A percentile compares a stretch with the other conserved stretches of the same genome.
phyloP scores from a whole-genome alignment of 1,284 basidiomycete species.

The Pulchroboletus neoregius region DNA sequence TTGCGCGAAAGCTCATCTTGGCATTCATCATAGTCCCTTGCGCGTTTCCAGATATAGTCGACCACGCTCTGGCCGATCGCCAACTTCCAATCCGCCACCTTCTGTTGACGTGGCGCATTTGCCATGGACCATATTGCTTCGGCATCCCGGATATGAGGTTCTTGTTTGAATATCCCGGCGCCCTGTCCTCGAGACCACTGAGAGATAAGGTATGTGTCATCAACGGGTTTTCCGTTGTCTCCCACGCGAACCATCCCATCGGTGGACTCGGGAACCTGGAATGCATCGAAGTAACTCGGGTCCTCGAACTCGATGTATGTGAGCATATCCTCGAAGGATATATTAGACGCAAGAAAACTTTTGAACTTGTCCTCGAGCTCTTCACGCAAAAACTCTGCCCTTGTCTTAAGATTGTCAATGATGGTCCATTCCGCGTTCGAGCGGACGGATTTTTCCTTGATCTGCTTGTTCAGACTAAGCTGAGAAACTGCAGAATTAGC shows the following conservation, averaged over 20 bases:
- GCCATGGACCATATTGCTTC: constrained; percentile 46
- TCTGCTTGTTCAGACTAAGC: constrained; percentile 38
- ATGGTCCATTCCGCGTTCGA: constrained; percentile 36
- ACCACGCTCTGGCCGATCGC: constrained; percentile 38
- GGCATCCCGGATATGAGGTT: constrained; percentile 26
- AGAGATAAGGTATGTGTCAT: constrained; percentile 38
- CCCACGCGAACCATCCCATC: constrained; percentile 47
- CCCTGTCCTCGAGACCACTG: constrained; percentile 44
- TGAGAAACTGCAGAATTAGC: constrained; percentile 43
- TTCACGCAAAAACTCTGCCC: constrained; percentile 21
- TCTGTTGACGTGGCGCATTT: constrained; percentile 28
- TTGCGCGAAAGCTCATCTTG: constrained; percentile 37
- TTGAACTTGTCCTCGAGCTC: constrained; percentile 17
- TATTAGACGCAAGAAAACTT: constrained; percentile 27
- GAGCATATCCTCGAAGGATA: constrained; percentile 34
- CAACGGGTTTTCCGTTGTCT: constrained; percentile 35
- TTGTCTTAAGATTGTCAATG: constrained; percentile 38
- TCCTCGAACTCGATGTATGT: constrained; percentile 45
- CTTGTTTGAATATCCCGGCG: constrained; percentile 39
- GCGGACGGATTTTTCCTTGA: constrained; percentile 17
- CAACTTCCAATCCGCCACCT: constrained; percentile 39
- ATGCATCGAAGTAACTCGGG: constrained; percentile 42
- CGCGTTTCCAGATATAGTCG: constrained; percentile 34
- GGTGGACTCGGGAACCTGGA: constrained; percentile 39
- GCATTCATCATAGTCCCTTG: constrained; percentile 40